A percentile compares a stretch with the other conserved stretches of the same genome.
phyloP scores from a whole-genome alignment of 2,329 filamentous ascomycete genomes.

The Fusarium verrucosum region DNA sequence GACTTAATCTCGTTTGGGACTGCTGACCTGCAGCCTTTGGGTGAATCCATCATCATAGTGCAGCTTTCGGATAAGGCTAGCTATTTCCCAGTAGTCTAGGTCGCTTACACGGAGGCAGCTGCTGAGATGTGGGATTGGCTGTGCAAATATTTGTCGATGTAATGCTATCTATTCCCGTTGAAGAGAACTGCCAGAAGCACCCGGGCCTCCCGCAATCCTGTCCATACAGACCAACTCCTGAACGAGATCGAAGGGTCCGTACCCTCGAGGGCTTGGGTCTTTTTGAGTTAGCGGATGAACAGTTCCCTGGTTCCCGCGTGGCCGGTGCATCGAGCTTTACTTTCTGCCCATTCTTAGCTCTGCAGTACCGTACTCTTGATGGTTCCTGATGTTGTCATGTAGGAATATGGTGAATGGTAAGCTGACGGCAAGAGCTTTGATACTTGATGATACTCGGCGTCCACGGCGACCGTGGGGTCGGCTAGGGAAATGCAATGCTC shows the following conservation, averaged over 20 bases:
- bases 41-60: conserved; percentile 27
- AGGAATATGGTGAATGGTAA: conserved; percentile 6
- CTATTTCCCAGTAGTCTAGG: conserved; percentile 12
- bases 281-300: conserved; percentile 31
- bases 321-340: conserved; percentile 30
- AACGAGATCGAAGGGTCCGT: conserved; percentile 12
- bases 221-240: conserved; percentile 17
- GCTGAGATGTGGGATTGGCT: conserved; percentile 29
- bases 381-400: conserved; percentile 27
- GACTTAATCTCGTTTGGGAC: conserved; percentile 38
- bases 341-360: conserved; percentile 11
- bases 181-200: neutral
- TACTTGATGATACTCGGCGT: conserved; percentile 6
- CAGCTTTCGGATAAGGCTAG: conserved; percentile 25
- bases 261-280: conserved; percentile 19
- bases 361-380: conserved; percentile 6
- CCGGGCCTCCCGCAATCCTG: neutral
- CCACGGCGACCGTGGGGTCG: conserved; percentile 5
- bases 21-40: conserved; percentile 7
- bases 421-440: conserved; percentile 1
- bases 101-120: conserved; percentile 17
- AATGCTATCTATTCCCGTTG: neutral
- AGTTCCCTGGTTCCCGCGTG: conserved; percentile 39
- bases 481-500: conserved; percentile 19
- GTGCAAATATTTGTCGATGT: neutral